These are phyloP conservation scores for Tricholoma furcatifolium DNA, from an alignment of 768 basidiomycete species.

Conservation along the genomic window DNA sequence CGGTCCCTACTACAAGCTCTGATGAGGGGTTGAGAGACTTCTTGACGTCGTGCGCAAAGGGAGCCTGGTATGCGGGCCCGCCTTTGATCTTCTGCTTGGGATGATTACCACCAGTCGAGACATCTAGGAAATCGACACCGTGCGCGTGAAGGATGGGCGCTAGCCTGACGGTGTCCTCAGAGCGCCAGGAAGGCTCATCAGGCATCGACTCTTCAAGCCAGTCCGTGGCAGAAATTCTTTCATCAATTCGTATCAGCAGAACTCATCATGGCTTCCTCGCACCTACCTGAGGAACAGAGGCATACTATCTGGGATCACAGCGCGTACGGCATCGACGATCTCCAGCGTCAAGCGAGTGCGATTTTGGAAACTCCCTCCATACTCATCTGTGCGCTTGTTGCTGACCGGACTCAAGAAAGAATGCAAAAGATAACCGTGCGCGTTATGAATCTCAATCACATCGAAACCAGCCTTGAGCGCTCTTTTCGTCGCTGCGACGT, in stretches of 20 bases:
- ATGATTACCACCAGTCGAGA: constrained; percentile 63
- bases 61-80: constrained; percentile 51
- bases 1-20: constrained; percentile 42
- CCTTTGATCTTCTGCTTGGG: constrained; percentile 35
- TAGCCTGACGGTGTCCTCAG: constrained; percentile 65
- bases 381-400: constrained; percentile 67
- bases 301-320: constrained; percentile 54
- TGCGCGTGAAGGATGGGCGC: constrained; percentile 56
- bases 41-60: constrained; percentile 52
- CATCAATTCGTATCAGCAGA: background rate
- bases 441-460: constrained; percentile 61
- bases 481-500: constrained; percentile 47
- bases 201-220: constrained; percentile 63
- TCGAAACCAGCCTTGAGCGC: constrained; percentile 61
- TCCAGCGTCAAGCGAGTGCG: constrained; percentile 61
- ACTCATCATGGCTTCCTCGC: background rate
- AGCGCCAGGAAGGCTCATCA: constrained; percentile 63
- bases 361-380: constrained; percentile 73
- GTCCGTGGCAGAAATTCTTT: constrained; percentile 68
- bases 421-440: constrained; percentile 60
- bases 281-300: constrained; percentile 71
- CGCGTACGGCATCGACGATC: constrained; percentile 62
- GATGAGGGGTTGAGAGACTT: constrained; percentile 34
- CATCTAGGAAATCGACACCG: constrained; percentile 76
- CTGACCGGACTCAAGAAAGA: constrained; percentile 57